Base-by-base conservation (phyloP, 2,329 filamentous ascomycete genomes). In the Arthrinium phaeospermum region DNA sequence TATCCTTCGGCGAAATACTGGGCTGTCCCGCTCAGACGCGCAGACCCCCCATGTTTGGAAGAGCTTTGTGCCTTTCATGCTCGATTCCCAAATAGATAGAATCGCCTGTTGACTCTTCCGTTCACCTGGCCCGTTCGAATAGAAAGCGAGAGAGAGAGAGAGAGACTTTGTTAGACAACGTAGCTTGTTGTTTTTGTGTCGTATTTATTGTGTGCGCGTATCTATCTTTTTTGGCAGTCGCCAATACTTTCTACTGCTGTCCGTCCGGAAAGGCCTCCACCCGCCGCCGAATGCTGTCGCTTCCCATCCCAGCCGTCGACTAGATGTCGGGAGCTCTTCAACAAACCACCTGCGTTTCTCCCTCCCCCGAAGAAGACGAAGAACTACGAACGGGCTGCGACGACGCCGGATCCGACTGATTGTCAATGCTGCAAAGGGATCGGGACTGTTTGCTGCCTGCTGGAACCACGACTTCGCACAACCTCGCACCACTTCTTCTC, bases 321-420 rank as follows among this genome's bases (percentile, higher is more conserved):
- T 73, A 72, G 67, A 72, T 73, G 72, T 73, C 72, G 72, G 57
- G 57, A 72, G 41, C 45, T 64, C 57, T 41, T 64, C 57, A 64
- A 41, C 57, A 64, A 12, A 19, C 57, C n/a, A 64, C 57, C 22
- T n/a, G 19, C 19, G 34, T 64, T 64, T 64, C 34, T 64, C 57
- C 57, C 57, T n/a, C 34, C 30, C 30, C 57, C 24, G n/a, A 49
- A 49, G 27, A 57, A 64, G 19, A 12, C 37, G 19, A n/a, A 34
- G 30, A n/a, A 24, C 8, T 19, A 41, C 57, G 57, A 64, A 64
- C 41, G 41, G 57, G 57, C 22, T 64, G 57, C 22, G 16, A n/a
- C 34, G 22, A 34, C 22, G 57, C 34, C 57, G 57, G 57, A 64
- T 64, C 57, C 57, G 57, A 64, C 57, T 64, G 34, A 22, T 64